Evolutionary conservation across 2,329 filamentous ascomycete species (phyloP), one percentile per base, ranked within the genome.

Genomic region (Colletotrichum abscissum): DNA sequence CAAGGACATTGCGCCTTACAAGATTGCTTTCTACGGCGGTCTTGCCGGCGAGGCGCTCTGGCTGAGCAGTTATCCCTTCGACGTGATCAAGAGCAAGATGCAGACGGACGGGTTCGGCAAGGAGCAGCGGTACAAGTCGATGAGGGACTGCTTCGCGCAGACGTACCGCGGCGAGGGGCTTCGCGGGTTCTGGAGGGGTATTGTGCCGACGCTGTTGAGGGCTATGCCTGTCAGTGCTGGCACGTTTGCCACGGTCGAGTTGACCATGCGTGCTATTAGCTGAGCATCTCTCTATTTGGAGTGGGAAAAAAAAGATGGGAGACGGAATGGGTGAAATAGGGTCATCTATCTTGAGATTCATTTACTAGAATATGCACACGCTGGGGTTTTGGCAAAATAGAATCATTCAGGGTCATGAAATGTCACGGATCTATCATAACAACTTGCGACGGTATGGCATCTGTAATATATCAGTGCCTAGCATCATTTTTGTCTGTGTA

Each of bases 51-150:
- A 99, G 88, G 94, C 92, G 65, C 89, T 99, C 70, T 99, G 97
- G 97, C 86, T 99, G 68, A 89, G 89, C 46, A 97, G 95, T 80
- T 99, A 99, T 85, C 97, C 97, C 26, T 93, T 99, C 76, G 97
- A 99, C 84, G 96, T 99, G 33, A 85, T 99, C 84, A 99, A 99
- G 93, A 98, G 95, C 85, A 98, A 98, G 90, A 98, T 98, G 96
- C 97, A 99, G 89, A 98, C 93, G 72, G 97, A 99, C 84, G 95
- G 94, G 0, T 97, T 98, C 81, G 95, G 94, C 5, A 74, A 82
- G 62, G 85, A 89, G 75, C 91, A 92, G 86, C 89, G 88, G 81
- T 99, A 93, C 85, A 90, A 86, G 81, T 92, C 87, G 69, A 98
- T 98, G 96, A 90, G 92, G 64, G 94, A 97, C 84, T 97, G 94